Conservation (phyloP, 2,329 filamentous ascomycete genomes). For the Colletotrichum zoysiae region DNA sequence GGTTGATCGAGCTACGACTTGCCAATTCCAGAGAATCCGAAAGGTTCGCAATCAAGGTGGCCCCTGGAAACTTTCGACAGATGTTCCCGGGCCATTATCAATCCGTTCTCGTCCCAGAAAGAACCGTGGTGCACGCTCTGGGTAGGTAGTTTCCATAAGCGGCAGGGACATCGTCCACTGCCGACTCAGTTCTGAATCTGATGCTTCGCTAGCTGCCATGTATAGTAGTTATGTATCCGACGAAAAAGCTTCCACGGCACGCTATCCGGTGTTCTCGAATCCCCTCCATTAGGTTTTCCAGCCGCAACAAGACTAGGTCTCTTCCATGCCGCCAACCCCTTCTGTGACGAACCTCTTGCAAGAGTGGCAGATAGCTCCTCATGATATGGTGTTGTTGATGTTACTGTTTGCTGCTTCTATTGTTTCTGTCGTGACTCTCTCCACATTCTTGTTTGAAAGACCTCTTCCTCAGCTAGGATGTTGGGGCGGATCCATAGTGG, state of each 20-base stretch:
- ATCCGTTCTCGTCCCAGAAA: slow-evolving; percentile 12
- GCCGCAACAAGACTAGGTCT: slow-evolving; percentile 26
- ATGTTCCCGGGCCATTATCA: not conserved
- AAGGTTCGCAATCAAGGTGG: slow-evolving; percentile 2
- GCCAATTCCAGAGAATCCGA: slow-evolving; percentile 17
- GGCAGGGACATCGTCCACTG: slow-evolving; percentile 27
- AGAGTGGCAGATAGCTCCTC: slow-evolving; percentile 4
- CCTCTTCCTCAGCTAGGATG: slow-evolving; percentile 15
- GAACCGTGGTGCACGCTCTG: slow-evolving; percentile 29
- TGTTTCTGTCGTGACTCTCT: not conserved
- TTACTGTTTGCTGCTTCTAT: not conserved
- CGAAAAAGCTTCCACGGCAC: slow-evolving; percentile 9
- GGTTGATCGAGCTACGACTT: slow-evolving; percentile 3
- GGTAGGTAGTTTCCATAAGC: slow-evolving; percentile 10
- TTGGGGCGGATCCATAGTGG: not conserved
- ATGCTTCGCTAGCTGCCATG: slow-evolving; percentile 9
- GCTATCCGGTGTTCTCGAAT: slow-evolving; percentile 33
- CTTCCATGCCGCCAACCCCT: slow-evolving; percentile 19
- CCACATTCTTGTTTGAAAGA: not conserved
- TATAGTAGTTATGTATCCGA: slow-evolving; percentile 22
- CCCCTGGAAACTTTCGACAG: slow-evolving; percentile 8
- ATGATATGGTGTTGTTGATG: not conserved
- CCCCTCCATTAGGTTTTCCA: slow-evolving; percentile 17
- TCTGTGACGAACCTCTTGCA: slow-evolving; percentile 39
- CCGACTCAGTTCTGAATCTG: slow-evolving; percentile 22